A percentile compares a stretch with the other conserved stretches of the same genome.
Evolutionary conservation across 1,284 basidiomycete genomes (phyloP).

Genomic region (Testicularia cyperi): DNA sequence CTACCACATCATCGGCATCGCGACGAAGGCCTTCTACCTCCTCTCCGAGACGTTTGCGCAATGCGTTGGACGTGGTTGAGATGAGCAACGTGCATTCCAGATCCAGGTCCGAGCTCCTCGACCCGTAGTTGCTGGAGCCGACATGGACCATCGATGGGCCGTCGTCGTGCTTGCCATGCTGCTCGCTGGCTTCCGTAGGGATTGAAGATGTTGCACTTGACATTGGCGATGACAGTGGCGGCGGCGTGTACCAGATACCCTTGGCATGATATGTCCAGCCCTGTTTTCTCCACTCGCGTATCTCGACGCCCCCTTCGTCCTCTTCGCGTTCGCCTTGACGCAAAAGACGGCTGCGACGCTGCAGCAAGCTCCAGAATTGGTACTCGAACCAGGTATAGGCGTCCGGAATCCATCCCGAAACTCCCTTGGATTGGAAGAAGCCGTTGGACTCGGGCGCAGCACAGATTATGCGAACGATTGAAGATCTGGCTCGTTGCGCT

Average conservation of each 20-base stretch:
- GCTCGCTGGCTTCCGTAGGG: background rate
- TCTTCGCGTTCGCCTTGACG: slow-evolving; percentile 17
- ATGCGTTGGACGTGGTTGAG: slow-evolving; percentile 63
- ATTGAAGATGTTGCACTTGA: background rate
- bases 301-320: slow-evolving; percentile 64
- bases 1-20: slow-evolving; percentile 62
- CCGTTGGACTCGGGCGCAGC: slow-evolving; percentile 86
- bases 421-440: slow-evolving; percentile 83
- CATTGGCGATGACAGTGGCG: background rate
- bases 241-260: slow-evolving; percentile 63
- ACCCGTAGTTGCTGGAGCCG: slow-evolving; percentile 93
- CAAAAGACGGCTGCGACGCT: slow-evolving; percentile 60
- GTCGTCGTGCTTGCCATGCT: no score
- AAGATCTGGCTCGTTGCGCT: slow-evolving; percentile 26
- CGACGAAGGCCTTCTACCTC: slow-evolving; percentile 63
- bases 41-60: slow-evolving; percentile 57
- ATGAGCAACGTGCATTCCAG: slow-evolving; percentile 89
- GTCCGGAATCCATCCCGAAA: slow-evolving; percentile 90
- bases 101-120: slow-evolving; percentile 84
- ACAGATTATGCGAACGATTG: slow-evolving; percentile 67
- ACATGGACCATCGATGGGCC: slow-evolving; percentile 69
- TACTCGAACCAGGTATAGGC: slow-evolving; percentile 88
- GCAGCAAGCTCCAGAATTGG: slow-evolving; percentile 72
- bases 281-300: slow-evolving; percentile 83
- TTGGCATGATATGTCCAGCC: slow-evolving; percentile 99